Evolutionary conservation across 768 basidiomycete species (phyloP), one percentile per base, ranked within the genome.

Genomic region (Rossbeevera mucosa): DNA sequence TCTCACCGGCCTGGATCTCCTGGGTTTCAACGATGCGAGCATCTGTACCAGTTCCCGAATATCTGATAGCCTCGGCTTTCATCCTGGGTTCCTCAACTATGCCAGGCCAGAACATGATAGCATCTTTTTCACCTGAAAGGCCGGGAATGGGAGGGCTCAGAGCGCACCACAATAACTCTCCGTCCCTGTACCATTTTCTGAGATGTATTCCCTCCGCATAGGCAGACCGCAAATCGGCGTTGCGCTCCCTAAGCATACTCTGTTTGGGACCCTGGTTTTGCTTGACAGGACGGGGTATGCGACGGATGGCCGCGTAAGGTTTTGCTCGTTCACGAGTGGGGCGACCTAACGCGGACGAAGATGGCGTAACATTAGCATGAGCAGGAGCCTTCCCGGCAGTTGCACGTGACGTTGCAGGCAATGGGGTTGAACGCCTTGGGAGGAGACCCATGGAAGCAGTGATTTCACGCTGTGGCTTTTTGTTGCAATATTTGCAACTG

Each of bases 401-500:
- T 18, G 61, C 62, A 21, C 52, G 47, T 3, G 59, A 58, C 2
- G 28, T 38, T 18, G 60, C 44, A 42, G 67, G 67, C n/a, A 63
- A 40, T 56, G 72, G 52, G 64, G 68, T 58, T 56, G 74, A 58
- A 56, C 72, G 63, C 60, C 72, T 52, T 22, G 64, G 56, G 13
- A 65, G 53, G n/a, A 79, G 68, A 8, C 77, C 77, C 71, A 88
- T 78, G 12, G 74, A 74, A 5, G 79, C 76, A 2, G 85, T 86
- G 52, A 91, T 85, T 59, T 84, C 80, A 33, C 77, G 79, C 65
- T 91, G 89, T 0, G 83, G 72, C 55, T 80, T 75, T 60, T 83
- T 85, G 38, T 79, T 71, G 63, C 88, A 91, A 59, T 91, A 91
- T 64, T 89, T 90, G 72, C 89, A 92, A 28, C 70, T 69, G 61